These are phyloP conservation scores for Cryptosporidium ryanae DNA, from an alignment of 169 alveolate genomes.

Conservation along the genomic window DNA sequence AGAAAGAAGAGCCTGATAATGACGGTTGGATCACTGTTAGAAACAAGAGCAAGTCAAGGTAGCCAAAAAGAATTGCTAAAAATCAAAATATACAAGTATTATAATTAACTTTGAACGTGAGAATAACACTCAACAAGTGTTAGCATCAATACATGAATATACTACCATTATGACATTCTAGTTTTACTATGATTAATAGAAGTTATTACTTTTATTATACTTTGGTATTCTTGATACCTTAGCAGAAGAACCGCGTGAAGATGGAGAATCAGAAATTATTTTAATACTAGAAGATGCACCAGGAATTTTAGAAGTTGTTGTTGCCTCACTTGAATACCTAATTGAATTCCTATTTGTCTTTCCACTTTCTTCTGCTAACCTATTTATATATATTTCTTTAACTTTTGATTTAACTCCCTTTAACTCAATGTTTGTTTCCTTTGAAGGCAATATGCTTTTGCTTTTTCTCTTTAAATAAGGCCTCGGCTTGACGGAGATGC, in stretches of 20 bases:
- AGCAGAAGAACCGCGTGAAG: constrained; percentile 57
- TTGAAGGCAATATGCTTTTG: constrained; percentile 50
- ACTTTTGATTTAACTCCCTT: constrained; percentile 34
- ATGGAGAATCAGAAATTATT: constrained; percentile 49
- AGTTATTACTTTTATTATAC: not conserved
- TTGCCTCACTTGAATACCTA: not conserved
- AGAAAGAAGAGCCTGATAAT: constrained; percentile 24
- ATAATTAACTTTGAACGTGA: no score
- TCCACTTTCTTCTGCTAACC: not conserved
- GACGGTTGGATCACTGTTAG: constrained; percentile 73
- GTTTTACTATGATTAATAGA: no score
- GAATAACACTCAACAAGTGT: no score
- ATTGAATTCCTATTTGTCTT: no score
- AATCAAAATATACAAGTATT: no score
- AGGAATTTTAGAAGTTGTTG: constrained; percentile 42
- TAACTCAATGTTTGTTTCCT: constrained; percentile 33
- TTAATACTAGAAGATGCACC: constrained; percentile 21
- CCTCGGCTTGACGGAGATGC: constrained; percentile 16
- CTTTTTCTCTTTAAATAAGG: constrained; percentile 67
- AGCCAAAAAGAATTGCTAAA: no score
- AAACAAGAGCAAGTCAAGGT: constrained; percentile 12
- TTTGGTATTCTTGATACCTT: constrained; percentile 59
- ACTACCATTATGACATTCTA: no score
- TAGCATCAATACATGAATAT: no score
- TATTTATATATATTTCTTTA: constrained; percentile 32